Conservation (phyloP, 768 basidiomycete species). For the Naganishia onofrii region DNA sequence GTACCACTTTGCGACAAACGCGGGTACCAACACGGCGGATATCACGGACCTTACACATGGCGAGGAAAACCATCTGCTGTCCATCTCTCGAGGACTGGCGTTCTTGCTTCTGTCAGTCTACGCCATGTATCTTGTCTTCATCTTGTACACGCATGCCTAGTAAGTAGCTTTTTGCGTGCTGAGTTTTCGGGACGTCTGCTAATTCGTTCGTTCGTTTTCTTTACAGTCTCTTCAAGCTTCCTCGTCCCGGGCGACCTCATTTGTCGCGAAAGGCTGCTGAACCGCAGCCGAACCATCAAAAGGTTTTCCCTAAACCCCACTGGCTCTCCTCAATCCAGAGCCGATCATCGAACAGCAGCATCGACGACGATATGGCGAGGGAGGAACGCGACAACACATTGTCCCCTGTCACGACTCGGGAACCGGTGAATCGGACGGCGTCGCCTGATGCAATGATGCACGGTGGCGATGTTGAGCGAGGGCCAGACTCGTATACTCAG, state of each 20-base stretch:
- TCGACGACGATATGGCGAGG: not conserved
- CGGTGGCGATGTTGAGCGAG: slow-evolving; percentile 13
- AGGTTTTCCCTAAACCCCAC: slow-evolving; percentile 46
- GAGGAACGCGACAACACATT: slow-evolving; percentile 12
- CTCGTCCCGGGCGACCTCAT: slow-evolving; percentile 20
- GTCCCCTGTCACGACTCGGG: slow-evolving; percentile 21
- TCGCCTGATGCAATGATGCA: not conserved
- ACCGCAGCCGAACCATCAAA: slow-evolving; percentile 30
- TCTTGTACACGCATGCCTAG: slow-evolving; percentile 55
- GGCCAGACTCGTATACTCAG: not conserved
- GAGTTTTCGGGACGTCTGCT: not conserved
- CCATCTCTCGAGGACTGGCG: slow-evolving; percentile 58
- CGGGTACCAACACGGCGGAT: slow-evolving; percentile 31
- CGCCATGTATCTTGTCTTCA: slow-evolving; percentile 57
- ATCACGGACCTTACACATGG: slow-evolving; percentile 50
- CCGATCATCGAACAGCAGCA: slow-evolving; percentile 18
- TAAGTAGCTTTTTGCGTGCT: not conserved
- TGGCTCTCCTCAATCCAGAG: slow-evolving; percentile 41
- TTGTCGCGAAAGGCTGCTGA: slow-evolving; percentile 16
- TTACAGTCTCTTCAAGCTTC: slow-evolving; percentile 22
- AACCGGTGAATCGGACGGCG: not conserved
- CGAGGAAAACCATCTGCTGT: slow-evolving; percentile 50
- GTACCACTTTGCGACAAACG: slow-evolving; percentile 41
- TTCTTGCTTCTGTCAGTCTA: slow-evolving; percentile 58
- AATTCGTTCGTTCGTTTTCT: not conserved